Percentiles rank a stretch among this genome's conserved stretches.
Conservation (phyloP, 2,329 filamentous ascomycete genomes). For the Aspergillus pseudoviridinutans region DNA sequence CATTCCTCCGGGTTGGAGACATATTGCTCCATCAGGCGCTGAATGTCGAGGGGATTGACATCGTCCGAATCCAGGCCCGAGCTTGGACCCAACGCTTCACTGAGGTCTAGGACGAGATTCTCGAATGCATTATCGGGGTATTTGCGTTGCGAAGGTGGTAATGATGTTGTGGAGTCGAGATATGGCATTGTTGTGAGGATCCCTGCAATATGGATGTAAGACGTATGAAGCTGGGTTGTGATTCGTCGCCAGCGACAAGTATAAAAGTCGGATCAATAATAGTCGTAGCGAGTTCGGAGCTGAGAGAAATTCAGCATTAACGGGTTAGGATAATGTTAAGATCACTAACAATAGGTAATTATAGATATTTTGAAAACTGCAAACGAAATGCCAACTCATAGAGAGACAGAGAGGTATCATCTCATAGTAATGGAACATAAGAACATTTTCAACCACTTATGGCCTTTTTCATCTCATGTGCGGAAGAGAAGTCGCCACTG, state of each 20-base stretch:
- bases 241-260: not conserved
- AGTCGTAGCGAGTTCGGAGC: not conserved
- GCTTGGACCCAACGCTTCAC: conserved; percentile 68
- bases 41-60: conserved; percentile 70
- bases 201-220: not conserved
- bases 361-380: not conserved
- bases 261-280: not conserved
- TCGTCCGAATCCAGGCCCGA: conserved; percentile 80
- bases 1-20: conserved; percentile 66
- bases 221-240: not conserved
- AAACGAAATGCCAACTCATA: not conserved
- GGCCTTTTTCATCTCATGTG: not conserved
- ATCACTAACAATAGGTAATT: not conserved
- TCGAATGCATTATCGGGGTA: conserved; percentile 52
- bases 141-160: conserved; percentile 6
- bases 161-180: conserved; percentile 19
- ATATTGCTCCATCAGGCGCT: conserved; percentile 70
- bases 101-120: conserved; percentile 68
- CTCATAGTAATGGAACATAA: not conserved
- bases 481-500: conserved; percentile 5
- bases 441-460: not conserved
- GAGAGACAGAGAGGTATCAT: not conserved
- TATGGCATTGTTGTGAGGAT: conserved; percentile 29
- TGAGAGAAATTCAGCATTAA: not conserved
- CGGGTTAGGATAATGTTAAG: not conserved